phyloP scores from a whole-genome alignment of 2,329 filamentous ascomycete genomes.

The Apiospora rasikravindrae region DNA sequence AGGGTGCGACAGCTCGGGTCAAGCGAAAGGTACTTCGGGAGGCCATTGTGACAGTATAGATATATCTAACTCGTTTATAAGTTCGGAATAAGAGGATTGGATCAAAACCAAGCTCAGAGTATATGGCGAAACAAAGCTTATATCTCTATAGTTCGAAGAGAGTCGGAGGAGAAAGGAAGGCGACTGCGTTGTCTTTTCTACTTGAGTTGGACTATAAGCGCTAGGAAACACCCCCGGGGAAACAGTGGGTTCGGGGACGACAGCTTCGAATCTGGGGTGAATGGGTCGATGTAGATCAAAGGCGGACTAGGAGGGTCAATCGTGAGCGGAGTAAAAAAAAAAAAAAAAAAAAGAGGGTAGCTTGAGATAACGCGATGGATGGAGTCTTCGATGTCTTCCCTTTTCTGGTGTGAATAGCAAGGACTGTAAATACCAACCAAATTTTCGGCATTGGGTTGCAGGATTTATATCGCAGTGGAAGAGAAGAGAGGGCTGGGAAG shows the following conservation, averaged over 20 bases:
- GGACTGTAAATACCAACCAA: background rate
- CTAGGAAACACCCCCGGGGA: background rate
- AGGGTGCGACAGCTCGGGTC: conserved; percentile 37
- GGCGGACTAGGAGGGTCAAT: background rate
- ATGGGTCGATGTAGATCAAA: conserved; percentile 1
- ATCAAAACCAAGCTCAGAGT: background rate
- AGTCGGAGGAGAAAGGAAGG: background rate
- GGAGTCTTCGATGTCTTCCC: background rate
- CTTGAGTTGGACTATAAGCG: background rate
- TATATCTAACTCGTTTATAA: background rate
- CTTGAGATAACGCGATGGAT: background rate
- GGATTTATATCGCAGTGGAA: background rate
- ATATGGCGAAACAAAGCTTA: background rate
- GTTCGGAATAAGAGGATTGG: background rate
- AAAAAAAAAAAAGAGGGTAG: conserved; percentile 11
- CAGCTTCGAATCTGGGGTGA: conserved; percentile 13
- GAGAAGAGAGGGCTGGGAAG: background rate
- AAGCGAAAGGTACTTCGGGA: conserved; percentile 38
- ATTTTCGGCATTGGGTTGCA: background rate
- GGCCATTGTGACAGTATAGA: conserved; percentile 32
- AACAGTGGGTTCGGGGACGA: background rate
- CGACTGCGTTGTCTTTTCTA: conserved; percentile 7
- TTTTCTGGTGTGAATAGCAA: background rate
- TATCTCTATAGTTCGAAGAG: background rate
- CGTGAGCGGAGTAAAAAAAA: background rate